These are phyloP conservation scores for Platanus orientalis DNA, from an alignment of 164 flowering plant genomes.

Conservation along the genomic window DNA sequence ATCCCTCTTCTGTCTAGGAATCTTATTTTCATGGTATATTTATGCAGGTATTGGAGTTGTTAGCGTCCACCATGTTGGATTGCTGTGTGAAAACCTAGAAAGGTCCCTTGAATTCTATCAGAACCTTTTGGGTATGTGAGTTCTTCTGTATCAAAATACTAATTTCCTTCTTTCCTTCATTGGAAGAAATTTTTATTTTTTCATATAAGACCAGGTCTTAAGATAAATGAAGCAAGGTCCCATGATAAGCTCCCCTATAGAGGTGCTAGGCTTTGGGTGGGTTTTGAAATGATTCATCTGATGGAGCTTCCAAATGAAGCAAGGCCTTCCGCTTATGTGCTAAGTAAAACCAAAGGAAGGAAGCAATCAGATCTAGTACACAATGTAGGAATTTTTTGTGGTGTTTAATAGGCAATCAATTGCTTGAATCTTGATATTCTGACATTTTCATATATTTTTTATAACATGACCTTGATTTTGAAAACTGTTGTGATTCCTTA, in stretches of 20 bases:
- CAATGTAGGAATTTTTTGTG: too few species aligned
- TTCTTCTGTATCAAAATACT: background rate
- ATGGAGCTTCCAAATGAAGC: conserved; percentile 99
- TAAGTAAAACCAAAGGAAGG: too few species aligned
- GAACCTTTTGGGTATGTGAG: conserved; percentile 60
- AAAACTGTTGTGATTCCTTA: too few species aligned
- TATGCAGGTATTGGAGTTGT: conserved; percentile 77
- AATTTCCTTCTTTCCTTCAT: background rate
- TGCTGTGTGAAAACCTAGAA: conserved; percentile 85
- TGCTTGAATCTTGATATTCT: too few species aligned
- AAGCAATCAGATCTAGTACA: too few species aligned
- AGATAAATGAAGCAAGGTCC: conserved; percentile 93
- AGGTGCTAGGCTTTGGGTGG: conserved; percentile 99
- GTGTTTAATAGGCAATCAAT: too few species aligned
- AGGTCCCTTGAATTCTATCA: conserved; percentile 85
- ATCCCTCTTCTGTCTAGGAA: background rate
- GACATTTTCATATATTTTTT: too few species aligned
- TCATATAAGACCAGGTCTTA: conserved; percentile 23
- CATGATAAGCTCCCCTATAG: conserved; percentile 91
- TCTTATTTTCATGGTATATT: conserved; percentile 1
- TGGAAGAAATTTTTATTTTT: background rate
- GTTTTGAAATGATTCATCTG: conserved; percentile 96
- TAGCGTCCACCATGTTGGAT: conserved; percentile 87
- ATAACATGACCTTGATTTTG: too few species aligned
- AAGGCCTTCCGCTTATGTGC: too few species aligned